Evolutionary conservation across 441 rosid species (phyloP).

Genomic region (Rhodomyrtus psidioides): DNA sequence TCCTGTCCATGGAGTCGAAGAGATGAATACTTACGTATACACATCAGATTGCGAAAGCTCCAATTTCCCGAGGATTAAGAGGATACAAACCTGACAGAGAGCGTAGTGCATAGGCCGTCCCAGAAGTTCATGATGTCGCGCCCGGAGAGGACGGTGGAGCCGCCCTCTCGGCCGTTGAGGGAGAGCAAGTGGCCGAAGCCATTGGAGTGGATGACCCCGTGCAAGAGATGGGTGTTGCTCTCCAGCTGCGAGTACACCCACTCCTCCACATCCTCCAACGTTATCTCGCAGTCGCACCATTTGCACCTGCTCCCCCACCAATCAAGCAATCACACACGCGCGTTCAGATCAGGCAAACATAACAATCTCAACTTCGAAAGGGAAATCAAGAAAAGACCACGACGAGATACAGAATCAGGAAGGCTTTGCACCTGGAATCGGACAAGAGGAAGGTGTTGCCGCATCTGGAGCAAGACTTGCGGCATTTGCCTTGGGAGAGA

Average conservation of each 20-base stretch:
- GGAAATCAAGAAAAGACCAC: not conserved
- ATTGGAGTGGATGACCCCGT: conserved; percentile 68
- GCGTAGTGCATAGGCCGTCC: conserved; percentile 47
- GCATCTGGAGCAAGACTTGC: conserved; percentile 31
- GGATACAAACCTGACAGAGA: conserved; percentile 40
- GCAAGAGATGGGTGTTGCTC: conserved; percentile 48
- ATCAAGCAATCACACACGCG: not conserved
- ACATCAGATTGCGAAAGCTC: not conserved
- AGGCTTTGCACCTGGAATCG: conserved; percentile 21
- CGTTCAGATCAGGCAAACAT: not conserved
- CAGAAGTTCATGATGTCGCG: conserved; percentile 59
- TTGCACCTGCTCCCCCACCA: conserved; percentile 24
- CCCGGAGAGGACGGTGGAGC: conserved; percentile 53
- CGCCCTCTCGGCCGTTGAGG: conserved; percentile 69
- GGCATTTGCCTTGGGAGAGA: not conserved
- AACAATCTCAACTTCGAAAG: too few species aligned
- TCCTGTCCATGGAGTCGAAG: conserved; percentile 14
- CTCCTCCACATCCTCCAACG: conserved; percentile 34
- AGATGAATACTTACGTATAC: not conserved
- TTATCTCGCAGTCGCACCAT: conserved; percentile 30
- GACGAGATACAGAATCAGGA: not conserved
- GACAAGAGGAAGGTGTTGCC: conserved; percentile 29
- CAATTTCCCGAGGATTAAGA: not conserved
- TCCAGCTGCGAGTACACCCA: conserved; percentile 56
- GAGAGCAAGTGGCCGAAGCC: conserved; percentile 68